phyloP scores from a whole-genome alignment of 352 stramenopile genomes.

The Phytophthora pluvialis region DNA sequence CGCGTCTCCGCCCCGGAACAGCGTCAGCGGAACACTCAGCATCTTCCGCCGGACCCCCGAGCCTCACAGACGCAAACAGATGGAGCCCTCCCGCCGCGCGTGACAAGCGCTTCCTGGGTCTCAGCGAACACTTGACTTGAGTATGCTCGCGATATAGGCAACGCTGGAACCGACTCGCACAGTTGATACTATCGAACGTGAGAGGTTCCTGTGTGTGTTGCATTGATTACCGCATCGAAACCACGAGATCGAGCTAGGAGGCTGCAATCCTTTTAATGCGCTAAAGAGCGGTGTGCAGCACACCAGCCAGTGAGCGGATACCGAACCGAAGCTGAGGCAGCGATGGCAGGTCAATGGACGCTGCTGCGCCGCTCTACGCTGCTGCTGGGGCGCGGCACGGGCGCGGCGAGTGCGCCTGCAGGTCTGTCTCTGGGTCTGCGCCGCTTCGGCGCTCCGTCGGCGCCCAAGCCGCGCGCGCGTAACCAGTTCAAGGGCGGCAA shows the following conservation, averaged over 20 bases:
- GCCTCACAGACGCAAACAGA: conserved; percentile 16
- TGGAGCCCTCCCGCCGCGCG: conserved; percentile 22
- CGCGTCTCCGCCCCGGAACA: conserved; percentile 15
- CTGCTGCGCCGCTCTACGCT: conserved; percentile 41
- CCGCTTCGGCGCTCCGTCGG: conserved; percentile 44
- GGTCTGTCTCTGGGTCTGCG: conserved; percentile 21
- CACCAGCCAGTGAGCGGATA: conserved; percentile 37
- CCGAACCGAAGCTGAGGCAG: conserved; percentile 1
- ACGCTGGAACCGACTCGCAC: conserved; percentile 8
- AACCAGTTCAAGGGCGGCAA: conserved; percentile 61
- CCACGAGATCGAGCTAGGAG: background rate
- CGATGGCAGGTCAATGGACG: conserved; percentile 54
- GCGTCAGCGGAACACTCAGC: conserved; percentile 24
- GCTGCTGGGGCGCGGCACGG: conserved; percentile 16
- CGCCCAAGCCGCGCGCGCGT: conserved; percentile 55
- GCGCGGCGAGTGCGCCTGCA: conserved; percentile 1
- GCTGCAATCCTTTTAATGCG: conserved; percentile 4
- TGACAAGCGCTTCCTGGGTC: conserved; percentile 27
- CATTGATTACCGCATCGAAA: conserved; percentile 2
- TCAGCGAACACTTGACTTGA: conserved; percentile 15
- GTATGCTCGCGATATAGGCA: conserved; percentile 6
- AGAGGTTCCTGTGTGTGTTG: background rate
- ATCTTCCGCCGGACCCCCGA: conserved; percentile 16
- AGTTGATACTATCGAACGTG: conserved; percentile 10
- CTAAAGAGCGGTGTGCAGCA: conserved; percentile 25